Evolutionary conservation across 768 basidiomycete species (phyloP), one percentile per base, ranked within the genome.

Genomic region (Psilocybe sp.): DNA sequence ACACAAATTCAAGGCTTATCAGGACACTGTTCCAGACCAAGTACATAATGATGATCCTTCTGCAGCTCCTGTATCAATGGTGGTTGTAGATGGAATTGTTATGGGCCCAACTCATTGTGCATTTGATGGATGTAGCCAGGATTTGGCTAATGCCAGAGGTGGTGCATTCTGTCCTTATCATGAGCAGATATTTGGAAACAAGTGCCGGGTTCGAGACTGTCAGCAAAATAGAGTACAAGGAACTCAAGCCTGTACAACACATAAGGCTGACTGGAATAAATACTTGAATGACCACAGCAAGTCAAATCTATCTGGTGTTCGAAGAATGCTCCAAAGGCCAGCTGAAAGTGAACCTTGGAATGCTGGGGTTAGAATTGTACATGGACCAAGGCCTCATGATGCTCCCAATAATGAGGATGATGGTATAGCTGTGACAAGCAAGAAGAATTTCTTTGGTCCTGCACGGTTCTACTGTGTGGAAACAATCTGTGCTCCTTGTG

Each of bases 401-500:
- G 51, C 51, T 28, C 56, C 60, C 59, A 51, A 64, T 56, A 40
- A 54, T 48, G 49, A 44, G 13, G 37, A 53, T 32, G 19, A 50
- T 19, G 18, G 36, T 44, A 47, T 50, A 35, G 20, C 14, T 44
- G 11, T 34, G 19, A 34, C 16, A 13, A 33, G 39, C 10, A 59
- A n/a, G n/a, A n/a, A 47, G 46, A 50, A 61, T 51, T 60, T 55
- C 35, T 61, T 60, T 44, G 33, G 39, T 15, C 53, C 63, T 15
- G 12, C 10, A 14, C n/a, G 40, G n/a, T 64, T 58, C 28, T 65
- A 64, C 46, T 66, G 64, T 54, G 56, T 66, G 39, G 65, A 68
- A 53, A 66, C 64, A 5, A 55, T 62, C 32, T 63, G 62, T 65
- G 58, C 61, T 43, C 59, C 62, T 15, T 65, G 62, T 60, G 60